phyloP scores from a whole-genome alignment of 345 rosid genomes.

The Salix dunnii region DNA sequence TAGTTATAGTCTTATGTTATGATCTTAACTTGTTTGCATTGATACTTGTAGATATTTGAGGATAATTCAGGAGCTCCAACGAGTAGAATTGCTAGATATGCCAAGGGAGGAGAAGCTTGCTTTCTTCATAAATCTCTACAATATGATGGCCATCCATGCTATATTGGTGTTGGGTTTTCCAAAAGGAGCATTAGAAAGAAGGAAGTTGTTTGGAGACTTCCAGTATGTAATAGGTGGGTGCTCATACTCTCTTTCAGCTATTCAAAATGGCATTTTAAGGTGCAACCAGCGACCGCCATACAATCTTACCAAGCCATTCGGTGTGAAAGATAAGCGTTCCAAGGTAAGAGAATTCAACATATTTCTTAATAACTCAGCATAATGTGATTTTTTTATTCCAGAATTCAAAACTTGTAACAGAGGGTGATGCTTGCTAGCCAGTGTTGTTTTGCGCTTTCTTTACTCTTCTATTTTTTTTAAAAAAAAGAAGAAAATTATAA shows the following conservation, averaged over 20 bases:
- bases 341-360: constrained; percentile 35
- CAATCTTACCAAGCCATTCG: constrained; percentile 70
- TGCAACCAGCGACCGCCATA: constrained; percentile 79
- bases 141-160: constrained; percentile 87
- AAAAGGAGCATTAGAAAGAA: constrained; percentile 63
- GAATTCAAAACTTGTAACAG: no score
- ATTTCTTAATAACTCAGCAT: neutral
- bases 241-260: constrained; percentile 72
- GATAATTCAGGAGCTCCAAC: constrained; percentile 74
- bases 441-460: neutral
- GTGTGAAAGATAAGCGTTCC: constrained; percentile 63
- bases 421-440: neutral
- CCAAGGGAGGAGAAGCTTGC: constrained; percentile 76
- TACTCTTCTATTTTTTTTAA: neutral
- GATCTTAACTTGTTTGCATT: constrained; percentile 6
- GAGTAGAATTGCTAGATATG: constrained; percentile 62
- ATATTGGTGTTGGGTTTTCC: constrained; percentile 72
- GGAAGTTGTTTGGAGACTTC: constrained; percentile 67
- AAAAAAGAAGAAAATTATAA: no score
- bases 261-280: constrained; percentile 81
- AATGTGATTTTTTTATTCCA: neutral
- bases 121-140: constrained; percentile 78
- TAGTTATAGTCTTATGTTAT: constrained; percentile 10
- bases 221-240: constrained; percentile 74
- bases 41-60: constrained; percentile 56